A percentile compares a stretch with the other conserved stretches of the same genome.
These are phyloP conservation scores for Colletotrichum incanum DNA, from an alignment of 2,329 filamentous ascomycete species.

Conservation along the genomic window DNA sequence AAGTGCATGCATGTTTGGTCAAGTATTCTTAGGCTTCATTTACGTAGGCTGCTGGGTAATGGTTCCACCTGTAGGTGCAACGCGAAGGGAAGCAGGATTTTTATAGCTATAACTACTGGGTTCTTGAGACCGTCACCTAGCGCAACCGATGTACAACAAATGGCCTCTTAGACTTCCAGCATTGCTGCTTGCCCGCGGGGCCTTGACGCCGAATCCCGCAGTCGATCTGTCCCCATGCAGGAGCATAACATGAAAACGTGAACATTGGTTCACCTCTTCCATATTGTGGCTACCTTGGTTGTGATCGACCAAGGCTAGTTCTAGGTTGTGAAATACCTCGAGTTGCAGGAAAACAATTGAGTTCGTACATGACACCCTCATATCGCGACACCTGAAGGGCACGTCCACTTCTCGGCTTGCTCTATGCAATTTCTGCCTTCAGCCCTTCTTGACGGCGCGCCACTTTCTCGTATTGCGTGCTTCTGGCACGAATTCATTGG, in stretches of 20 bases:
- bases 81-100: not conserved
- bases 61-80: not conserved
- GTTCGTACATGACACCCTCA: not conserved
- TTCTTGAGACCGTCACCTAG: not conserved
- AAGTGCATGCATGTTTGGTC: not conserved
- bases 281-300: not conserved
- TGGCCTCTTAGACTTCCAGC: not conserved
- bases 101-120: not conserved
- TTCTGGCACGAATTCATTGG: not conserved
- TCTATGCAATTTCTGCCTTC: not conserved
- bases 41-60: too few relatives aligned
- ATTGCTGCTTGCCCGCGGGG: not conserved
- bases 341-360: not conserved
- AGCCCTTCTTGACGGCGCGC: not conserved
- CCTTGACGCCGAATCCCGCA: not conserved
- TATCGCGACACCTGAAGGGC: not conserved
- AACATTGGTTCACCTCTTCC: not conserved
- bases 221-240: too few relatives aligned
- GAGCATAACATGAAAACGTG: not conserved
- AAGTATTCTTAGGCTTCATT: too few relatives aligned
- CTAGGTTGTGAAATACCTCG: not conserved
- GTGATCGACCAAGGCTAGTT: too few relatives aligned
- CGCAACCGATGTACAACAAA: not conserved
- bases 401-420: not conserved
- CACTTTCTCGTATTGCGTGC: not conserved